Percentiles rank a stretch among this genome's conserved stretches.
These are phyloP conservation scores for Uronychia setigera DNA, from an alignment of 73 alveolate genomes.

Conservation along the genomic window DNA sequence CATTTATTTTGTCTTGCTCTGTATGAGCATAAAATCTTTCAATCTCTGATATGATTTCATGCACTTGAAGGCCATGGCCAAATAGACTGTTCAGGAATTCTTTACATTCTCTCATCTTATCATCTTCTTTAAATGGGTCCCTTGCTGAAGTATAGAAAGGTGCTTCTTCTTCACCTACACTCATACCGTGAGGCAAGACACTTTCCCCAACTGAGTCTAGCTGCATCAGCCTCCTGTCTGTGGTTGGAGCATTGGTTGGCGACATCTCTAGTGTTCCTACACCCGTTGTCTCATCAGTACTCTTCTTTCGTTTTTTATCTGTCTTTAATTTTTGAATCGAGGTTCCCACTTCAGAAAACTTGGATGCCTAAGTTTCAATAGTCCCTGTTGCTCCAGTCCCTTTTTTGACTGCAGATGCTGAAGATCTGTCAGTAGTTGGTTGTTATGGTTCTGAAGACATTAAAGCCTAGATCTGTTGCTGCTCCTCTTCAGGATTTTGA, in stretches of 20 bases:
- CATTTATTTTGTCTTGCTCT: background rate
- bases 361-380: no score
- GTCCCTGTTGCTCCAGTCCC: no score
- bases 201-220: background rate
- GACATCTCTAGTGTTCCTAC: background rate
- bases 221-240: background rate
- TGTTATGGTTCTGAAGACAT: no score
- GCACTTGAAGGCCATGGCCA: background rate
- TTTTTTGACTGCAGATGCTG: no score
- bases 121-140: background rate
- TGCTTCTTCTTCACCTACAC: background rate
- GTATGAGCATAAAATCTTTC: background rate
- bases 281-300: background rate
- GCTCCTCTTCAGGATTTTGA: no score
- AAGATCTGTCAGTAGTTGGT: no score
- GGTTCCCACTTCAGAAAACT: background rate
- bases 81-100: background rate
- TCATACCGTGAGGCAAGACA: background rate
- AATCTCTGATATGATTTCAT: background rate
- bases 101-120: no score
- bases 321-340: background rate
- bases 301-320: background rate
- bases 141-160: background rate
- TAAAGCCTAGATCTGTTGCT: no score
- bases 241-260: background rate